Percentiles rank a stretch among this genome's conserved stretches.
Conservation (phyloP, 2,329 filamentous ascomycete genomes). For the Catunica adiposa region DNA sequence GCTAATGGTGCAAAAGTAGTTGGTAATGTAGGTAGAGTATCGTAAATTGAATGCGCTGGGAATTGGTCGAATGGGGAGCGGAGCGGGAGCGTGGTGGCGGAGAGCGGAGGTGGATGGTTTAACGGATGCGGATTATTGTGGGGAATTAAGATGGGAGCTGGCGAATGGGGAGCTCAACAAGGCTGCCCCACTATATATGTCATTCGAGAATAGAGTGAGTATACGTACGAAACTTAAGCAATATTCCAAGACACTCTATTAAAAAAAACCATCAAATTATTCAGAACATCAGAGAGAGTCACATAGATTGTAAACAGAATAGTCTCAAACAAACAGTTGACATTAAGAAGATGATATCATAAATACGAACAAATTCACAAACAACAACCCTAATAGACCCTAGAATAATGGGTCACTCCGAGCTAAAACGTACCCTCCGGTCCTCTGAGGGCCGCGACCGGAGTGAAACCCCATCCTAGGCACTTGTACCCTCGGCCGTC, state of each 20-base stretch:
- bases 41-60: neutral
- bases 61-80: neutral
- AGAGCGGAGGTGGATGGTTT: neutral
- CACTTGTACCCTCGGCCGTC: slow-evolving; percentile 18
- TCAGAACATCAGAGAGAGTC: too few relatives aligned
- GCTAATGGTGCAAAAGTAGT: slow-evolving; percentile 8
- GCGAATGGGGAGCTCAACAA: slow-evolving; percentile 1
- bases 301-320: neutral
- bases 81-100: neutral
- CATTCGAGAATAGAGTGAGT: neutral
- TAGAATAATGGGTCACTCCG: slow-evolving; percentile 5
- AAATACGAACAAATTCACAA: neutral
- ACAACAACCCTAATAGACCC: slow-evolving; percentile 2
- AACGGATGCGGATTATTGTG: neutral
- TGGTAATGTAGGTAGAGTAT: neutral
- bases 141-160: neutral
- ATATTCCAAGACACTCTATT: too few relatives aligned
- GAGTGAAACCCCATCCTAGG: slow-evolving; percentile 11
- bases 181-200: slow-evolving; percentile 12
- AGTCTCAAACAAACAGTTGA: neutral
- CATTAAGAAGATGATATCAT: neutral
- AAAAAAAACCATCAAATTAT: too few relatives aligned
- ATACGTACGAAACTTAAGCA: too few relatives aligned
- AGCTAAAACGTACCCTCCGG: slow-evolving; percentile 6
- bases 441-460: slow-evolving; percentile 2